Evolutionary conservation across 2,329 filamentous ascomycete species (phyloP).

Genomic region (Fusarium protoensiforme): DNA sequence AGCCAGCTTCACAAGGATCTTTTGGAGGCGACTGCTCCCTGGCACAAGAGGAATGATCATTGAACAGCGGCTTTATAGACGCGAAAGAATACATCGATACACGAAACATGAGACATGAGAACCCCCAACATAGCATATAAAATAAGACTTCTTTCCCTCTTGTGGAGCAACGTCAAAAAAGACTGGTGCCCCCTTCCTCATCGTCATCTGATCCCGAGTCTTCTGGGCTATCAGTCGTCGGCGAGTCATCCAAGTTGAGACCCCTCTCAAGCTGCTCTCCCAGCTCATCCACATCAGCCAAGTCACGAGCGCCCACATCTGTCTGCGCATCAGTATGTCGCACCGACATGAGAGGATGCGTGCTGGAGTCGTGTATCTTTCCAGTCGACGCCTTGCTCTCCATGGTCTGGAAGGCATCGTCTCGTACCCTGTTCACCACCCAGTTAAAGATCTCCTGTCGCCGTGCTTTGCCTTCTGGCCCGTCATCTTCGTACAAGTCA

Average conservation of each 20-base stretch:
- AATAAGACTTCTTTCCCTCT: not conserved
- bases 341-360: slow-evolving; percentile 25
- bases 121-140: not conserved
- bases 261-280: slow-evolving; percentile 10
- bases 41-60: slow-evolving; percentile 53
- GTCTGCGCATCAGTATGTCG: slow-evolving; percentile 19
- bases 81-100: not conserved
- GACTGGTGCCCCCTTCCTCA: slow-evolving; percentile 27
- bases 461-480: not conserved
- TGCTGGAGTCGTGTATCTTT: slow-evolving; percentile 49
- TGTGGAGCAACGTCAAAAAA: not conserved
- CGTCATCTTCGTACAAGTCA: slow-evolving; percentile 41
- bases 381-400: slow-evolving; percentile 38
- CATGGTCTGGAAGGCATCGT: slow-evolving; percentile 44
- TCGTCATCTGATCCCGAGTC: slow-evolving; percentile 26
- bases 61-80: slow-evolving; percentile 23
- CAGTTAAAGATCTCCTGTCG: slow-evolving; percentile 40
- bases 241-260: slow-evolving; percentile 9
- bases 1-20: slow-evolving; percentile 51
- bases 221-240: not conserved
- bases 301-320: slow-evolving; percentile 11
- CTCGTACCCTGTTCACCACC: slow-evolving; percentile 42
- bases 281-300: slow-evolving; percentile 27
- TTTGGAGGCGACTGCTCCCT: slow-evolving; percentile 54
- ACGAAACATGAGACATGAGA: not conserved